Evolutionary conservation across 192 early-diverging fungal genomes (phyloP).

Genomic region (Linderina pennispora): DNA sequence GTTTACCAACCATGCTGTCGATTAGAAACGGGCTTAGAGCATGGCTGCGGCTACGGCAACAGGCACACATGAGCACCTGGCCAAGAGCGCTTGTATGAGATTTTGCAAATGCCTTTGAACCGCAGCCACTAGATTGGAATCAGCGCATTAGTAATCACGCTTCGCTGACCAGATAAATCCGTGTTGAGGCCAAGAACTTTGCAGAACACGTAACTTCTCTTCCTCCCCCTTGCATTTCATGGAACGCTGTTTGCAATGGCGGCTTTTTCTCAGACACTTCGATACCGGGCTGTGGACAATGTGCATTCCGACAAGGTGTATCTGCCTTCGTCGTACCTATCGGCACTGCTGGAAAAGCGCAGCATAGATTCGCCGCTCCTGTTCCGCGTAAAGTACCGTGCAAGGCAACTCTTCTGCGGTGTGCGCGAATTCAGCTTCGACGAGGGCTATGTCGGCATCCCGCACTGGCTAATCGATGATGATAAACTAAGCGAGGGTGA

Average conservation of each 20-base stretch:
- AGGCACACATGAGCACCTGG: no score
- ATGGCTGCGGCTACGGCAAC: no score
- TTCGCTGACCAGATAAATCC: no score
- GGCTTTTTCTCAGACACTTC: conserved; percentile 3
- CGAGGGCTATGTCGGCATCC: conserved; percentile 45
- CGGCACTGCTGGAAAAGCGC: conserved; percentile 12
- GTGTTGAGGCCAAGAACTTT: no score
- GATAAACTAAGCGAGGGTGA: conserved; percentile 38
- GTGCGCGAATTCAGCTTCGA: conserved; percentile 67
- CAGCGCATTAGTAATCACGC: no score
- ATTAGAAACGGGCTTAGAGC: no score
- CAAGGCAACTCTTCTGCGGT: conserved; percentile 33
- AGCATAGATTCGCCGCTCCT: conserved; percentile 29
- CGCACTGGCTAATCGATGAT: conserved; percentile 50
- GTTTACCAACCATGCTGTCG: no score
- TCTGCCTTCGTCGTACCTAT: conserved; percentile 26
- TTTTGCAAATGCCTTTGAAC: no score
- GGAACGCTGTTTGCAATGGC: background rate
- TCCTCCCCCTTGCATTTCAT: background rate
- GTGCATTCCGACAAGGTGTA: conserved; percentile 21
- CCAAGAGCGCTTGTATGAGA: no score
- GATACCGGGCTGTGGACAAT: background rate
- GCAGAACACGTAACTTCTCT: no score
- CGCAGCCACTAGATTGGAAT: no score
- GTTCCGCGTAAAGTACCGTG: conserved; percentile 9